phyloP scores from a whole-genome alignment of 1,139 yeast species.

The Blastobotrys aristatus region DNA sequence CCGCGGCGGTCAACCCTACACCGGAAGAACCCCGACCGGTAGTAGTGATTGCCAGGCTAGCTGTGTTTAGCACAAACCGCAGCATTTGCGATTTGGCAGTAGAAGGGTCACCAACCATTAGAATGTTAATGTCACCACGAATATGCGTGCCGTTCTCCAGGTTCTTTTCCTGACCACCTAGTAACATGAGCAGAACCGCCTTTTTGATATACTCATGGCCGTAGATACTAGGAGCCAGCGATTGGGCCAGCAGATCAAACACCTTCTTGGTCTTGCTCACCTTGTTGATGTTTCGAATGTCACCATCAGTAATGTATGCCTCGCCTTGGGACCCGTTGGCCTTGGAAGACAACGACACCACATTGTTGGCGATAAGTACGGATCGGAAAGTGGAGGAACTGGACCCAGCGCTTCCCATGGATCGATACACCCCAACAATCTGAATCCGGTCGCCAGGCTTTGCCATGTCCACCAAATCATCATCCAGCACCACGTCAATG shows the following conservation, averaged over 20 bases:
- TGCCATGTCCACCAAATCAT: slow-evolving; percentile 84
- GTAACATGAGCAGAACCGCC: slow-evolving; percentile 83
- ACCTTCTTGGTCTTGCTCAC: slow-evolving; percentile 64
- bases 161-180: slow-evolving; percentile 94
- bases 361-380: slow-evolving; percentile 78
- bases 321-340: slow-evolving; percentile 73
- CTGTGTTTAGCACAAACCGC: slow-evolving; percentile 90
- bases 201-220: slow-evolving; percentile 90
- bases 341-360: slow-evolving; percentile 82
- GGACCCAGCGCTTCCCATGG: slow-evolving; percentile 58
- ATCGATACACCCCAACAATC: slow-evolving; percentile 88
- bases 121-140: slow-evolving; percentile 93
- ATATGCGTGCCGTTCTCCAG: slow-evolving; percentile 93
- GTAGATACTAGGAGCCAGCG: slow-evolving; percentile 92
- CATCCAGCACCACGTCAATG: slow-evolving; percentile 85
- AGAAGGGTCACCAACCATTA: slow-evolving; percentile 99
- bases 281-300: slow-evolving; percentile 80
- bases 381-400: slow-evolving; percentile 67
- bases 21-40: slow-evolving; percentile 99
- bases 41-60: slow-evolving; percentile 92
- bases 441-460: slow-evolving; percentile 98
- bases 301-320: slow-evolving; percentile 72
- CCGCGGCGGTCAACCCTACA: slow-evolving; percentile 99
- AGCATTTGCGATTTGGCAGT: slow-evolving; percentile 96
- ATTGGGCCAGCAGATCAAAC: slow-evolving; percentile 74